Percentiles rank a stretch among this genome's conserved stretches.
Conservation (phyloP, 352 stramenopile genomes). For the Phytophthora tentaculata region DNA sequence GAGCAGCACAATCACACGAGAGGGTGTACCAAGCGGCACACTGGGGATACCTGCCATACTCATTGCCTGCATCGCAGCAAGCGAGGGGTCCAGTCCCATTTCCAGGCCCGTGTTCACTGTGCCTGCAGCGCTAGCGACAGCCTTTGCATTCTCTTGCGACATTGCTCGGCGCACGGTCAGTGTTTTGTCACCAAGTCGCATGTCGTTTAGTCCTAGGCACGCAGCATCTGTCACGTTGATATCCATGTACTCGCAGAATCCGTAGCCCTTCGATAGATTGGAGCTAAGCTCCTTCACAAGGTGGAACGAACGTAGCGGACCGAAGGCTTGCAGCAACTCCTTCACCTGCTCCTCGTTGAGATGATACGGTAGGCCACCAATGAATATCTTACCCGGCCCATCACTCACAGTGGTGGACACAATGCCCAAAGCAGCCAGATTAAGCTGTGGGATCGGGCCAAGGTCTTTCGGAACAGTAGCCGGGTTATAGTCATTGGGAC, state of each 20-base stretch:
- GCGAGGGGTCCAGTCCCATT: slow-evolving; percentile 73
- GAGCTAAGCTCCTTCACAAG: slow-evolving; percentile 94
- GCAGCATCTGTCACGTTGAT: slow-evolving; percentile 90
- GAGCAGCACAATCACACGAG: slow-evolving; percentile 93
- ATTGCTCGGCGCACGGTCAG: slow-evolving; percentile 91
- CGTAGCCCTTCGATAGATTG: slow-evolving; percentile 96
- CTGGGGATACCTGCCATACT: slow-evolving; percentile 64
- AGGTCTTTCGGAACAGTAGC: slow-evolving; percentile 85
- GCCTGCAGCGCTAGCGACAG: slow-evolving; percentile 62
- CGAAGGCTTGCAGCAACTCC: slow-evolving; percentile 96
- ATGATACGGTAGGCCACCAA: slow-evolving; percentile 97
- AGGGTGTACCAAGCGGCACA: slow-evolving; percentile 65
- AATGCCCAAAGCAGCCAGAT: slow-evolving; percentile 93
- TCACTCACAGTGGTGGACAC: slow-evolving; percentile 95
- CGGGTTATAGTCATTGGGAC: slow-evolving; percentile 98
- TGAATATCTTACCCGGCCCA: slow-evolving; percentile 99
- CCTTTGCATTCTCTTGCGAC: slow-evolving; percentile 76
- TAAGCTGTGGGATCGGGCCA: slow-evolving; percentile 88
- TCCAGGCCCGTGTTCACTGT: slow-evolving; percentile 73
- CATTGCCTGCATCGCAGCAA: slow-evolving; percentile 72
- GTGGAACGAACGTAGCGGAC: slow-evolving; percentile 95
- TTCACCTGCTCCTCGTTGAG: slow-evolving; percentile 95
- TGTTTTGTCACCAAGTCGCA: slow-evolving; percentile 93
- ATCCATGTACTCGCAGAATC: slow-evolving; percentile 98
- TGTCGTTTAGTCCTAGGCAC: slow-evolving; percentile 95